phyloP scores from a whole-genome alignment of 1,284 basidiomycete genomes.

The Chalciporus piperatoides region DNA sequence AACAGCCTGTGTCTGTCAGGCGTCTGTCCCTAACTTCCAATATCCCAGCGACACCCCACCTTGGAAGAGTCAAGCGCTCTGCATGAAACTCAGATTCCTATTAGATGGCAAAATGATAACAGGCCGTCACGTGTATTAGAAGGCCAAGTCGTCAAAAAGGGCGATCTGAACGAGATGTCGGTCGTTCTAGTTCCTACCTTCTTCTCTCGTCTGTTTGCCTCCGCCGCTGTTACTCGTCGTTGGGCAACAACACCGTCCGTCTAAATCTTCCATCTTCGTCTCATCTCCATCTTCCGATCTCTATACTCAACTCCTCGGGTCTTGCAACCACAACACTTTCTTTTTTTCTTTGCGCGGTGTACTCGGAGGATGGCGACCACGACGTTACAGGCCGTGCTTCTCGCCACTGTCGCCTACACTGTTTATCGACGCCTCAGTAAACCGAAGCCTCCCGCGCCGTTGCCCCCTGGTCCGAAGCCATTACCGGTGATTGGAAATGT shows the following conservation, averaged over 20 bases:
- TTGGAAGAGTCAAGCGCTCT: too few relatives aligned
- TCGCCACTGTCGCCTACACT: constrained; percentile 18
- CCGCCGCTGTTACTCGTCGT: not conserved
- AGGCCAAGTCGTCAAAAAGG: not conserved
- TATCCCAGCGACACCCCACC: too few relatives aligned
- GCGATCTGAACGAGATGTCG: not conserved
- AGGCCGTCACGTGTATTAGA: not conserved
- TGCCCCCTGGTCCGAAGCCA: constrained; percentile 67
- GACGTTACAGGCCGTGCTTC: constrained; percentile 21
- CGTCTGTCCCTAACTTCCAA: too few relatives aligned
- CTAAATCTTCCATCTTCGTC: constrained; percentile 24
- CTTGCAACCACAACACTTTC: not conserved
- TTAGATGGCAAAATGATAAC: too few relatives aligned
- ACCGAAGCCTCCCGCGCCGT: constrained; percentile 16
- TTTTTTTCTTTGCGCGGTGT: constrained; percentile 7
- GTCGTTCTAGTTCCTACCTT: not conserved
- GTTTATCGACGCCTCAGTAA: constrained; percentile 18
- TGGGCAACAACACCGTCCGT: not conserved
- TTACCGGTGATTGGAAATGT: constrained; percentile 63
- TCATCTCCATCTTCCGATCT: constrained; percentile 15
- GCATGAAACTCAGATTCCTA: too few relatives aligned
- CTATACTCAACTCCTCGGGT: not conserved
- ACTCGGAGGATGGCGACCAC: constrained; percentile 15
- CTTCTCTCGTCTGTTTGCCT: not conserved
- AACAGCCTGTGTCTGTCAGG: too few relatives aligned